Evolutionary conservation across 2,329 filamentous ascomycete genomes (phyloP), one percentile per base, ranked within the genome.

Genomic region (Epichloe sp.): DNA sequence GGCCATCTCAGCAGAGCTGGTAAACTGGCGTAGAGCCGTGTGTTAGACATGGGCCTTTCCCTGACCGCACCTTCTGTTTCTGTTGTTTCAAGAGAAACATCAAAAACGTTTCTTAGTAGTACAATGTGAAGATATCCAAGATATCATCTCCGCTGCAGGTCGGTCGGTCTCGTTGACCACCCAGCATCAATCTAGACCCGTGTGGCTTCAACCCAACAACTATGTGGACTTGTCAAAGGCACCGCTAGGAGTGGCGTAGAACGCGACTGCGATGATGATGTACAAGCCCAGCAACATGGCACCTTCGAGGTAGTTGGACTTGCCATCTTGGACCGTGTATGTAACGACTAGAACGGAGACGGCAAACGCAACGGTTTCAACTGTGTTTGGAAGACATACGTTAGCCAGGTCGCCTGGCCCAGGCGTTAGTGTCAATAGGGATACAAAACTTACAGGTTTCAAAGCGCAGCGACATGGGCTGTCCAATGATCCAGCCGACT

Each of bases 281-380:
- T 81, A 82, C 15, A 82, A 68, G 47, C 68, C 69, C 52, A 71
- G 60, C 45, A 71, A 61, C 79, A 91, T 85, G 46, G 84, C 84
- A 44, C 86, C 86, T 65, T 91, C 86, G 21, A 91, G 77, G 59
- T 91, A 91, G 66, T 91, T 93, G 14, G 82, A 87, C 66, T 86
- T 87, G 60, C 87, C 87, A 61, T 91, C 87, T 62, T 87, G 83
- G 43, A 90, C 83, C 3, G 78, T 85, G 66, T 81, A 89, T 52
- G 79, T 86, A 36, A 88, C 85, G 35, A 89, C 83, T 42, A 89
- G 68, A 2, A 86, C 83, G 10, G 83, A 85, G 49, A 89, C 74
- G 52, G 85, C 86, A 65, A 89, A 89, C 1, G 84, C 79, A 41
- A 89, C 82, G 0, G 85, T 88, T 70, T 88, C 83, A 60, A 89